Conservation (phyloP, 139 green algal species). For the Tetraselmis striata region DNA sequence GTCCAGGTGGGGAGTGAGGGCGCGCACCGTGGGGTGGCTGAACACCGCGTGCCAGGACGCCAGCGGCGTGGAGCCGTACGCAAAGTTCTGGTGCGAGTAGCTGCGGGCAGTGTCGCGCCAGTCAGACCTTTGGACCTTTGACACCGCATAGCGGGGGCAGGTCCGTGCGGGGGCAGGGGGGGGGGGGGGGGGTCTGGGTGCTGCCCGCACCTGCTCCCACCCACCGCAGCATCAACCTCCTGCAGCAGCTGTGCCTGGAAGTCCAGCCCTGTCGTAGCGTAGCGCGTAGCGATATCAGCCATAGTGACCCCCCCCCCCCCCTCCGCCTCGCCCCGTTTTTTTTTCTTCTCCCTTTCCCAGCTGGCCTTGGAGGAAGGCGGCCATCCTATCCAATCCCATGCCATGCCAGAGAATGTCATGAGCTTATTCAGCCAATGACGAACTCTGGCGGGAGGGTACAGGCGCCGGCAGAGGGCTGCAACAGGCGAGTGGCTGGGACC, state of each 20-base stretch:
- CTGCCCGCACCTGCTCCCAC: background rate
- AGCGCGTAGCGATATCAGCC: background rate
- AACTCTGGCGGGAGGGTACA: too few relatives aligned
- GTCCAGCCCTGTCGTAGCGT: background rate
- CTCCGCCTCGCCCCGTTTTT: too few relatives aligned
- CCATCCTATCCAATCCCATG: background rate
- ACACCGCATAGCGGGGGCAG: background rate
- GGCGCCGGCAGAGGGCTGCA: too few relatives aligned
- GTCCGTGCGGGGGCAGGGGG: background rate
- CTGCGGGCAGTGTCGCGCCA: background rate
- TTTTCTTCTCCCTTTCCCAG: too few relatives aligned
- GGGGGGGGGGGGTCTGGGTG: background rate
- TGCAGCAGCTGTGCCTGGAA: background rate
- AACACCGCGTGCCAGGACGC: constrained; percentile 1
- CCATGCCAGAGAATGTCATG: background rate
- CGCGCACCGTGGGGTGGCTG: background rate
- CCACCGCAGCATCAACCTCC: background rate
- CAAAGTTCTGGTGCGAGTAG: constrained; percentile 11
- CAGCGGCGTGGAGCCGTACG: constrained; percentile 7
- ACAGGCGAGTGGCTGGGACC: background rate
- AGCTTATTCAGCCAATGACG: background rate
- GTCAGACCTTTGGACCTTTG: background rate
- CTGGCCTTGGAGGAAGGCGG: background rate
- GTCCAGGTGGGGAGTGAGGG: too few relatives aligned
- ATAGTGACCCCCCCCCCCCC: too few relatives aligned